A percentile compares a stretch with the other conserved stretches of the same genome.
Conservation (phyloP, 2,329 filamentous ascomycete species). For the Elsinoe arachidis region DNA sequence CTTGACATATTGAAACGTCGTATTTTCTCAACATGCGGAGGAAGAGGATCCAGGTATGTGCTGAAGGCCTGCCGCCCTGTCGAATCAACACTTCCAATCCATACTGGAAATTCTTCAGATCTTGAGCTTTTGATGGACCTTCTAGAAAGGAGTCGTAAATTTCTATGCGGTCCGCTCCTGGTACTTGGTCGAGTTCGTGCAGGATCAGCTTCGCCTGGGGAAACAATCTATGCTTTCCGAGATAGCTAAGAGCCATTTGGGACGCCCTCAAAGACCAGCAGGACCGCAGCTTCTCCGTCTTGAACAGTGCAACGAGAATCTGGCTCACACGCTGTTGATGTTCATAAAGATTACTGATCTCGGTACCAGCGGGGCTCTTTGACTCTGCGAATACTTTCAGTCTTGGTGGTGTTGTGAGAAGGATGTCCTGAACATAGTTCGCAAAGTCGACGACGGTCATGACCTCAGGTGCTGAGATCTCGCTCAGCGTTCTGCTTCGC, state of each 20-base stretch:
- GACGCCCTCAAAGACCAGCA: conserved; percentile 19
- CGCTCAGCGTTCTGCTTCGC: neutral
- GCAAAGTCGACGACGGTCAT: conserved; percentile 13
- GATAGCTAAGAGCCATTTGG: conserved; percentile 18
- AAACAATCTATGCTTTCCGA: conserved; percentile 17
- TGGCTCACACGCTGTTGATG: conserved; percentile 17
- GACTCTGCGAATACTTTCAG: neutral
- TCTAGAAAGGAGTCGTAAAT: conserved; percentile 22
- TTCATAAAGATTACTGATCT: neutral
- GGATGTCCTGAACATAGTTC: conserved; percentile 12
- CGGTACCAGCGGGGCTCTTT: no score
- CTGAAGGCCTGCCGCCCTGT: conserved; percentile 15
- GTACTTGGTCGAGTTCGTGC: conserved; percentile 14
- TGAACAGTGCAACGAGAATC: conserved; percentile 18
- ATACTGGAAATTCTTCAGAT: conserved; percentile 24
- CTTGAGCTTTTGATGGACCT: conserved; percentile 18
- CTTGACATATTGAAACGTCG: conserved; percentile 15
- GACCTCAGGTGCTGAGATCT: neutral
- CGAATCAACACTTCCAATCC: conserved; percentile 21
- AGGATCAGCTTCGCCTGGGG: conserved; percentile 17
- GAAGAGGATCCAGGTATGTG: conserved; percentile 21
- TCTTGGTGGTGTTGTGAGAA: neutral
- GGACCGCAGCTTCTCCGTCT: conserved; percentile 1
- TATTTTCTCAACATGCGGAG: conserved; percentile 16
- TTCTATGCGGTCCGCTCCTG: neutral